Evolutionary conservation across 768 basidiomycete genomes (phyloP), one percentile per base, ranked within the genome.

Genomic region (Daedaleopsis sinensis): DNA sequence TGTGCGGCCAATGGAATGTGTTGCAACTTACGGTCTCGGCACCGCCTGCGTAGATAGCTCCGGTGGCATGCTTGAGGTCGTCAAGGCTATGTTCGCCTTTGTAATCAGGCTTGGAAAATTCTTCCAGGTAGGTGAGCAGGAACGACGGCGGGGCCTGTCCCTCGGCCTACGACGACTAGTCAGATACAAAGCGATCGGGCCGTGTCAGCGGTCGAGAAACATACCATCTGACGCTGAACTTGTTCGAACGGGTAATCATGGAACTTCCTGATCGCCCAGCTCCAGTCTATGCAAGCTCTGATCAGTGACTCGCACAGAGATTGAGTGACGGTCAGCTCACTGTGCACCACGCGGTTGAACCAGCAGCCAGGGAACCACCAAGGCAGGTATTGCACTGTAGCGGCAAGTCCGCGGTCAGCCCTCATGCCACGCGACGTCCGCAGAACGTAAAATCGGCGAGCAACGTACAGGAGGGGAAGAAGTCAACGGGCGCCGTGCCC

Each of bases 261-360:
- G 57, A 63, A 63, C 23, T 58, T 54, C 19, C 35, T 38, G 32
- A 63, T 58, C 19, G 61, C 61, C 57, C 61, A 58, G 42, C 35
- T 58, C 61, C 57, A 63, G n/a, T 62, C 61, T 62, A n/a, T 13
- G 37, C n/a, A 32, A 7, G 3, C 4, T 7, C 27, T 32, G 27
- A 37, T 38, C 8, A 11, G 19, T 53, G n/a, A 37, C 27, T 32
- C 27, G 27, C 27, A 32, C 27, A 32, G 27, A 32, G 27, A 32
- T 7, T 32, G 27, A 32, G 27, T 32, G 4, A 32, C 27, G 27
- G 27, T 32, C 27, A 11, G 50, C 61, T 46, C n/a, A 62, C 61
- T 62, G 56, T 62, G 61, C n/a, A 62, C 61, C 19, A 62, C 61
- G 13, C 52, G 55, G 44, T 67, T 67, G 58, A 67, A 67, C 52